These are phyloP conservation scores for Endotrypanum monterogeii DNA, from an alignment of 208 protist genomes.

Conservation along the genomic window DNA sequence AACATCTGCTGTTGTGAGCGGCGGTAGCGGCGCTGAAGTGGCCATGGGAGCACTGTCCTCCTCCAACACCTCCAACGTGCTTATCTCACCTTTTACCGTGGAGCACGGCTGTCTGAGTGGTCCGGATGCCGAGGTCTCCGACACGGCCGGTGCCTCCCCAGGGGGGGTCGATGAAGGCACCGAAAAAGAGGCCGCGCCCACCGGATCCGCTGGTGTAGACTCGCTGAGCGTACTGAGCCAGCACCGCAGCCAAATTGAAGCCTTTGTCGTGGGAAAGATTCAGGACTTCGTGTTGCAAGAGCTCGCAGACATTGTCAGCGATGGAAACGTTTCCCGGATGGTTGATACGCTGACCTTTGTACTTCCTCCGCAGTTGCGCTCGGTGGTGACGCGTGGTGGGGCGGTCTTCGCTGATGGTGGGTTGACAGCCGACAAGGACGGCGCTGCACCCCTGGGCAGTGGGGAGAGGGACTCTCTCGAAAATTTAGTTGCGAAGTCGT, in stretches of 20 bases:
- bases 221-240: not conserved
- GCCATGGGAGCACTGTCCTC: conserved; percentile 1
- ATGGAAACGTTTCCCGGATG: conserved; percentile 53
- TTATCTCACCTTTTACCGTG: not conserved
- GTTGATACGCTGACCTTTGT: conserved; percentile 13
- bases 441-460: not conserved
- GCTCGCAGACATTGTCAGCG: conserved; percentile 39
- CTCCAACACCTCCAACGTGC: not conserved
- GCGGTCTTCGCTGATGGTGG: not conserved
- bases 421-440: not conserved
- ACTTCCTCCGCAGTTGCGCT: conserved; percentile 19
- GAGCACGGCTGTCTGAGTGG: not conserved
- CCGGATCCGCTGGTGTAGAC: not conserved
- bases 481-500: not conserved
- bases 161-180: not conserved
- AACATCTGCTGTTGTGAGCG: conserved; percentile 45
- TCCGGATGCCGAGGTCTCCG: not conserved
- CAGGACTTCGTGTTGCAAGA: conserved; percentile 50
- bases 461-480: not conserved
- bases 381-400: conserved; percentile 6
- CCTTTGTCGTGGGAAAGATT: conserved; percentile 15
- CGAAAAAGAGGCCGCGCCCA: not conserved
- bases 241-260: conserved; percentile 15
- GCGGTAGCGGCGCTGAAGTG: conserved; percentile 18
- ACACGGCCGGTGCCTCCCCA: not conserved